A percentile compares a stretch with the other conserved stretches of the same genome.
Conservation (phyloP, 345 rosid species). For the Cochlearia excelsa region DNA sequence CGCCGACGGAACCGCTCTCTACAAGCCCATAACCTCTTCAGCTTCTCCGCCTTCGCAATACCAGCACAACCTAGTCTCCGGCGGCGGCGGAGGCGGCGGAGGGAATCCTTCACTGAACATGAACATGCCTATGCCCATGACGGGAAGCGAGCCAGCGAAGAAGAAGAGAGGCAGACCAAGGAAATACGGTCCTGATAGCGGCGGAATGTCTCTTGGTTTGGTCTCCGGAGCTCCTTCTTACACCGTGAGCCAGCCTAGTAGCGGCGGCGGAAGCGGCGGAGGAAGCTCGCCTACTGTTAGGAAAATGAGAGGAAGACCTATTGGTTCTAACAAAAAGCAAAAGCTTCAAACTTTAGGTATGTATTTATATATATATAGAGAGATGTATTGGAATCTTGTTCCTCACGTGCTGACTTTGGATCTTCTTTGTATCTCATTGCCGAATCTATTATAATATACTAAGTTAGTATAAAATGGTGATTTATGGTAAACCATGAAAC, state of each 20-base stretch:
- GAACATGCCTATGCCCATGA: conserved; percentile 45
- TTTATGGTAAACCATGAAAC: no score
- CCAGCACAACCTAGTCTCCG: conserved; percentile 14
- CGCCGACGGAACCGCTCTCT: conserved; percentile 8
- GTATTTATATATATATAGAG: not conserved
- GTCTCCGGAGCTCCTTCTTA: conserved; percentile 44
- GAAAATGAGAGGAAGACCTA: conserved; percentile 53
- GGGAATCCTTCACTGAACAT: conserved; percentile 33
- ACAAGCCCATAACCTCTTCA: conserved; percentile 23
- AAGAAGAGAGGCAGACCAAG: conserved; percentile 87
- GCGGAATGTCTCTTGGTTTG: conserved; percentile 56
- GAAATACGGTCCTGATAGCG: conserved; percentile 64
- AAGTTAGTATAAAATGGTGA: not conserved
- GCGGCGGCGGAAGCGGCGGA: conserved; percentile 54
- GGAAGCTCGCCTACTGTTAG: conserved; percentile 38
- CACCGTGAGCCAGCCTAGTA: conserved; percentile 36
- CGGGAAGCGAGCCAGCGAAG: conserved; percentile 46
- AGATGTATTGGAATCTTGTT: conserved; percentile 19
- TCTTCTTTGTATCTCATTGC: no score
- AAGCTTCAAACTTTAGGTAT: conserved; percentile 61
- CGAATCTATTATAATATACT: conserved; percentile 27
- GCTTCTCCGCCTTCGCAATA: conserved; percentile 19
- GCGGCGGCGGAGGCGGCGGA: not conserved
- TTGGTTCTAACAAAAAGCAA: conserved; percentile 57
- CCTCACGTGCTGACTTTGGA: conserved; percentile 18